phyloP scores from a whole-genome alignment of 129 eudicot genomes.

The Flaveria trinervia region DNA sequence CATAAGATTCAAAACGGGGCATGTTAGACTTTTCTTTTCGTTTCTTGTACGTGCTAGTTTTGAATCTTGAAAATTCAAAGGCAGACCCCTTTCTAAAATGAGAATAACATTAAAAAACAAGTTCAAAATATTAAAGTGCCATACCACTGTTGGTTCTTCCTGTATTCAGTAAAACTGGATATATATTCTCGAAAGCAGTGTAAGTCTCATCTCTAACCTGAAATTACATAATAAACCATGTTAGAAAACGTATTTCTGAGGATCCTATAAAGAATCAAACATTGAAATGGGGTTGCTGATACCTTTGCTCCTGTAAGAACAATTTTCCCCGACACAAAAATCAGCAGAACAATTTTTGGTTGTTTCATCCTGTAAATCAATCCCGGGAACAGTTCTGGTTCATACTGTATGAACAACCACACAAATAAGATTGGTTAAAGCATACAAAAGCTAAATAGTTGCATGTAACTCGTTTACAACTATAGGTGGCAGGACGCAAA shows the following conservation, averaged over 20 bases:
- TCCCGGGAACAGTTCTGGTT: constrained; percentile 95
- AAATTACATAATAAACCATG: constrained; percentile 1
- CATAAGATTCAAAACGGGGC: background rate
- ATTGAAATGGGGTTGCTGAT: background rate
- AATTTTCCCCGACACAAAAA: constrained; percentile 88
- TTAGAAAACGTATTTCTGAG: background rate
- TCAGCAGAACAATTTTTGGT: constrained; percentile 85
- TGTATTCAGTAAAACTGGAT: constrained; percentile 82
- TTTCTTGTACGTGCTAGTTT: background rate
- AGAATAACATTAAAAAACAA: background rate
- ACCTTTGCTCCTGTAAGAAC: constrained; percentile 97
- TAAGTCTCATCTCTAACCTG: constrained; percentile 88
- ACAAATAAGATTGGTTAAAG: background rate
- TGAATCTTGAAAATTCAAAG: background rate
- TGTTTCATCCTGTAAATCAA: constrained; percentile 91
- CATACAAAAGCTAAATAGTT: background rate
- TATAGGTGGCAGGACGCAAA: background rate
- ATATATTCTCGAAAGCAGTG: constrained; percentile 84
- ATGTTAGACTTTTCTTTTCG: background rate
- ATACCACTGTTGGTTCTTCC: constrained; percentile 91
- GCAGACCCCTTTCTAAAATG: background rate
- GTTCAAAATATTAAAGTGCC: constrained; percentile 1
- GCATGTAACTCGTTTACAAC: background rate
- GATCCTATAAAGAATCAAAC: background rate
- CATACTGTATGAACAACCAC: constrained; percentile 56